These are phyloP conservation scores for Pelargonium nanum DNA, from an alignment of 345 rosid species.

Conservation along the genomic window DNA sequence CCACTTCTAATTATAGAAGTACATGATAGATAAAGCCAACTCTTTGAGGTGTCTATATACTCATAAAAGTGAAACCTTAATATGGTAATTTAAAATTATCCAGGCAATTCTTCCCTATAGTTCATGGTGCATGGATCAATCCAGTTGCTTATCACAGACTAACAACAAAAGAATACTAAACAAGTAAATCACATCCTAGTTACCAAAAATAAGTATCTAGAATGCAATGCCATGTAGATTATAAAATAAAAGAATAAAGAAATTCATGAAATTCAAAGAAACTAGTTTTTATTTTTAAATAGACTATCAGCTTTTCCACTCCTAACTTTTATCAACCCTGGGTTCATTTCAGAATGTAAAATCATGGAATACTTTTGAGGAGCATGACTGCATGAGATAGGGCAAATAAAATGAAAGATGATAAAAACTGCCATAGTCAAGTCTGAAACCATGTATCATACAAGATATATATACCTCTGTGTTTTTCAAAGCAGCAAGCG, in stretches of 20 bases:
- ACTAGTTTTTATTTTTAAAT: no score
- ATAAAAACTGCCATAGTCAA: background rate
- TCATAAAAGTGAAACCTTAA: background rate
- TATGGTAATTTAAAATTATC: no score
- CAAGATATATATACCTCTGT: slow-evolving; percentile 49
- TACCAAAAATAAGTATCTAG: no score
- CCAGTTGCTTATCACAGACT: background rate
- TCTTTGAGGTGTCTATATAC: background rate
- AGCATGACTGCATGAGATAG: background rate
- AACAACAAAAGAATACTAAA: no score
- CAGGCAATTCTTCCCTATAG: background rate
- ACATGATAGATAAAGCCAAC: background rate
- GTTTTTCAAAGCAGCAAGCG: slow-evolving; percentile 73
- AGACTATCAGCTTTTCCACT: no score
- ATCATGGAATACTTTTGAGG: no score
- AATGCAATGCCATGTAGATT: background rate
- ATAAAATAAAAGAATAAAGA: no score
- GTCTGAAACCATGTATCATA: background rate
- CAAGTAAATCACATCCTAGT: no score
- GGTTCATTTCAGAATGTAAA: background rate
- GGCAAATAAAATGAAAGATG: background rate
- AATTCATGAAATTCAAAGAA: no score
- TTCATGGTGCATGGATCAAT: background rate
- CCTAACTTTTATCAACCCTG: no score
- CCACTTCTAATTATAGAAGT: no score